Percentiles rank a stretch among this genome's conserved stretches.
Evolutionary conservation across 2,329 filamentous ascomycete genomes (phyloP).

Genomic region (Cercospora janseana): DNA sequence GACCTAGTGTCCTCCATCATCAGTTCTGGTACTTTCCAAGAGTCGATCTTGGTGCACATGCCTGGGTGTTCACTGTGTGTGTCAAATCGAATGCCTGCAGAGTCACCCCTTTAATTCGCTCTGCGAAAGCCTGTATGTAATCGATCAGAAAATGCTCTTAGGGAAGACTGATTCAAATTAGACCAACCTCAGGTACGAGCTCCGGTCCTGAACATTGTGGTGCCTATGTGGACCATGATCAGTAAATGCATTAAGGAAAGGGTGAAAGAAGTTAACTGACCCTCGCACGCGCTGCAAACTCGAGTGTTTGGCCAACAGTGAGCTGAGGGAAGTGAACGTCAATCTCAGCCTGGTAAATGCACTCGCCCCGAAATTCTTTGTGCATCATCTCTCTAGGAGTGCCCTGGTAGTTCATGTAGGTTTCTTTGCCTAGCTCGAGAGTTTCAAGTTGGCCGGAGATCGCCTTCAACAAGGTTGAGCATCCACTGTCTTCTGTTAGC

Average conservation of each 20-base stretch:
- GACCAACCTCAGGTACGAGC: neutral
- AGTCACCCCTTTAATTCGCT: neutral
- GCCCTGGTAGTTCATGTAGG: slow-evolving; percentile 61
- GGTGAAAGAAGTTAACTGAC: neutral
- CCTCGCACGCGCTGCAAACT: slow-evolving; percentile 50
- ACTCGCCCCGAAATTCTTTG: slow-evolving; percentile 49
- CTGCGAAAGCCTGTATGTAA: neutral
- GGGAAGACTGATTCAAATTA: neutral
- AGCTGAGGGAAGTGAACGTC: slow-evolving; percentile 57
- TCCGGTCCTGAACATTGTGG: neutral
- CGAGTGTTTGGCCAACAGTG: slow-evolving; percentile 56
- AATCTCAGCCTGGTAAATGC: slow-evolving; percentile 48
- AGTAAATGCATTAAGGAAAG: neutral
- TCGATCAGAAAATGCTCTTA: neutral
- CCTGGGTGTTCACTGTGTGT: neutral
- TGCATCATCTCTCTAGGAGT: slow-evolving; percentile 44
- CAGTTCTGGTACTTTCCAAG: neutral
- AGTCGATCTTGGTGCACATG: neutral
- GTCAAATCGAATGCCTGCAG: slow-evolving; percentile 1
- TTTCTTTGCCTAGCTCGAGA: neutral
- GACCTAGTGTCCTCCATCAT: slow-evolving; percentile 40
- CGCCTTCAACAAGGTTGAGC: neutral
- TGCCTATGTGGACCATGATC: neutral
- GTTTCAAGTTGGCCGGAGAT: neutral
- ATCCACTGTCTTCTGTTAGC: neutral